A percentile compares a stretch with the other conserved stretches of the same genome.
Evolutionary conservation across 805 yeast species (phyloP).

Genomic region (Candida tammaniensis): DNA sequence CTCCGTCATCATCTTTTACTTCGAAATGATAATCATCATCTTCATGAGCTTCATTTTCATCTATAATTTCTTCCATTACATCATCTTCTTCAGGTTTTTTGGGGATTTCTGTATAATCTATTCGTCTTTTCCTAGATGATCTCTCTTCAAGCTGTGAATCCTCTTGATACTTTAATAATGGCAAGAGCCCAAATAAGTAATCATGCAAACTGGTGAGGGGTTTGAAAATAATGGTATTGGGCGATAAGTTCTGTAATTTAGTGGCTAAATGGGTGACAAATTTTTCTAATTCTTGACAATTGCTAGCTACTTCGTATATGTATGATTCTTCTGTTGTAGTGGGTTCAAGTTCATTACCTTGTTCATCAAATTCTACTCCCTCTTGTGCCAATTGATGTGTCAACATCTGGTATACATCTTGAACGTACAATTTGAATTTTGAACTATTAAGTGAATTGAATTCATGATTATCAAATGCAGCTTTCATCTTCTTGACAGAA

Average conservation of each 20-base stretch:
- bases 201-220: constrained; percentile 27
- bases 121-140: constrained; percentile 16
- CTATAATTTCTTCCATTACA: constrained; percentile 2
- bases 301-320: constrained; percentile 39
- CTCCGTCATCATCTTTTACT: constrained; percentile 7
- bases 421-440: constrained; percentile 38
- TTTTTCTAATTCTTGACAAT: constrained; percentile 21
- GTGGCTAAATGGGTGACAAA: constrained; percentile 25
- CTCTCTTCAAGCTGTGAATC: constrained; percentile 9
- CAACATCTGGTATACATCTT: constrained; percentile 36
- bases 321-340: constrained; percentile 7
- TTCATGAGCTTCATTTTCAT: constrained; percentile 18
- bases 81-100: constrained; percentile 17
- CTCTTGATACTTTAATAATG: constrained; percentile 27
- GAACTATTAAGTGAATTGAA: constrained; percentile 14
- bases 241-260: constrained; percentile 19
- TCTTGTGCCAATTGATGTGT: constrained; percentile 22
- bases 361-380: constrained; percentile 34
- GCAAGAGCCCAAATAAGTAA: constrained; percentile 26
- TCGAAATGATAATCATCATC: constrained; percentile 14
- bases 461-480: constrained; percentile 12
- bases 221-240: constrained; percentile 22
- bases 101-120: constrained; percentile 23
- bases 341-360: constrained; percentile 23
- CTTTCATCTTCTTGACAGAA: constrained; percentile 32